Evolutionary conservation across 768 basidiomycete genomes (phyloP).

Genomic region (Boletus patriciae): DNA sequence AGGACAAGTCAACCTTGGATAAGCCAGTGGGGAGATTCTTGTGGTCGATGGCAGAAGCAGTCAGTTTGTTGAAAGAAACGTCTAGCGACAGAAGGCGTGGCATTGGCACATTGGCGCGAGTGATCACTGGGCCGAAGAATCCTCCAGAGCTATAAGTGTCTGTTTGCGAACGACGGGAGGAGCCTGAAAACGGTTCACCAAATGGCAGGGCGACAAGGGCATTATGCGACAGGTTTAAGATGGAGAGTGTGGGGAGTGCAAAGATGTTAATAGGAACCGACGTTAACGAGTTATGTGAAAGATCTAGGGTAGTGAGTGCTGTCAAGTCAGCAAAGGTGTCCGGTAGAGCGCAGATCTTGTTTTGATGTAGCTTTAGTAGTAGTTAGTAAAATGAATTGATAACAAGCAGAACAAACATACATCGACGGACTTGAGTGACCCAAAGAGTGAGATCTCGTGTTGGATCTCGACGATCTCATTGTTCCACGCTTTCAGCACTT

Average conservation of each 20-base stretch:
- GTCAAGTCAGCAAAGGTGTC: slow-evolving; percentile 67
- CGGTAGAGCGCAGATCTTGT: slow-evolving; percentile 63
- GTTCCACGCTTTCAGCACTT: slow-evolving; percentile 73
- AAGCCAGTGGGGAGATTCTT: slow-evolving; percentile 52
- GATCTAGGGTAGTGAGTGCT: slow-evolving; percentile 63
- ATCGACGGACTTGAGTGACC: slow-evolving; percentile 76
- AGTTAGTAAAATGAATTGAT: not conserved
- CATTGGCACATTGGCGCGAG: slow-evolving; percentile 61
- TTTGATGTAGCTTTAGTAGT: slow-evolving; percentile 64
- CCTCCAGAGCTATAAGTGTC: slow-evolving; percentile 42
- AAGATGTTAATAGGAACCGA: slow-evolving; percentile 64
- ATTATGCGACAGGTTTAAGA: slow-evolving; percentile 74
- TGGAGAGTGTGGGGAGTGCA: slow-evolving; percentile 63
- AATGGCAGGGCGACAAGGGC: slow-evolving; percentile 60
- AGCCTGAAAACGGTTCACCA: slow-evolving; percentile 50
- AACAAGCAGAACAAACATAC: slow-evolving; percentile 43
- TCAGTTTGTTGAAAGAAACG: slow-evolving; percentile 65
- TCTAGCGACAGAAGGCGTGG: slow-evolving; percentile 66
- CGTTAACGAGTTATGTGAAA: slow-evolving; percentile 70
- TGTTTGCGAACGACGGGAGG: slow-evolving; percentile 20
- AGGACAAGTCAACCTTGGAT: slow-evolving; percentile 60
- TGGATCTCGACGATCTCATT: slow-evolving; percentile 80
- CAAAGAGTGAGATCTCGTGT: slow-evolving; percentile 81
- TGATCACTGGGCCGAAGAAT: slow-evolving; percentile 65
- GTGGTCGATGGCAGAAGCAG: slow-evolving; percentile 53